phyloP scores from a whole-genome alignment of 1,139 yeast genomes.

The Yamadazyma jaroonii region DNA sequence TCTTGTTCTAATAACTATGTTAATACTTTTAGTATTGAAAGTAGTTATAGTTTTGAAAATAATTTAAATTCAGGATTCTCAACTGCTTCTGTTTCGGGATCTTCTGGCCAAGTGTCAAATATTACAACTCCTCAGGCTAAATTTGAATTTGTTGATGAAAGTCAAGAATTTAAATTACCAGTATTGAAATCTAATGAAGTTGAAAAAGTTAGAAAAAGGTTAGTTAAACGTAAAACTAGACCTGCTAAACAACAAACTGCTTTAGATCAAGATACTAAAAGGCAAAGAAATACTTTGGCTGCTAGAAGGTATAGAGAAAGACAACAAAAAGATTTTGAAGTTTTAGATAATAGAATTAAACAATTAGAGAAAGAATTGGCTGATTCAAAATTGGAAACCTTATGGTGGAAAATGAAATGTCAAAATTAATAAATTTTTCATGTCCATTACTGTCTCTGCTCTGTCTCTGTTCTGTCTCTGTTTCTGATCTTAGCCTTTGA shows the following conservation, averaged over 20 bases:
- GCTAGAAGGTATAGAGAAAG: slow-evolving; percentile 20
- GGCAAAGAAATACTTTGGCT: slow-evolving; percentile 18
- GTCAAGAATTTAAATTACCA: neutral
- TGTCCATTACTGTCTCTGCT: too few relatives aligned
- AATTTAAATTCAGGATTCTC: too few relatives aligned
- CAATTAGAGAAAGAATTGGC: slow-evolving; percentile 16
- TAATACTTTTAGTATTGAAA: too few relatives aligned
- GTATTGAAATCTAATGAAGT: slow-evolving; percentile 1
- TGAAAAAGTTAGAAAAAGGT: slow-evolving; percentile 11
- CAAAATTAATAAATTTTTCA: neutral
- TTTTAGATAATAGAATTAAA: slow-evolving; percentile 16
- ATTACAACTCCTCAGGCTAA: too few relatives aligned
- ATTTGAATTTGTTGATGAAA: slow-evolving; percentile 4
- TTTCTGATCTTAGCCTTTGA: too few relatives aligned
- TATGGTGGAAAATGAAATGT: slow-evolving; percentile 22
- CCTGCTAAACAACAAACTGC: neutral
- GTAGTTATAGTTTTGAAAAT: too few relatives aligned
- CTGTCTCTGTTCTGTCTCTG: neutral
- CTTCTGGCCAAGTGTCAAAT: too few relatives aligned
- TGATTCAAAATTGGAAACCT: slow-evolving; percentile 12
- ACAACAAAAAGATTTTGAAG: slow-evolving; percentile 17
- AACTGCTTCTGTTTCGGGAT: too few relatives aligned
- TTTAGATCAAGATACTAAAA: slow-evolving; percentile 8
- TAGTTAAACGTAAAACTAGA: slow-evolving; percentile 9
- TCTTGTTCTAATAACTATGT: too few relatives aligned